phyloP scores from a whole-genome alignment of 257 asterid species.

The Nicotiana paniculata region DNA sequence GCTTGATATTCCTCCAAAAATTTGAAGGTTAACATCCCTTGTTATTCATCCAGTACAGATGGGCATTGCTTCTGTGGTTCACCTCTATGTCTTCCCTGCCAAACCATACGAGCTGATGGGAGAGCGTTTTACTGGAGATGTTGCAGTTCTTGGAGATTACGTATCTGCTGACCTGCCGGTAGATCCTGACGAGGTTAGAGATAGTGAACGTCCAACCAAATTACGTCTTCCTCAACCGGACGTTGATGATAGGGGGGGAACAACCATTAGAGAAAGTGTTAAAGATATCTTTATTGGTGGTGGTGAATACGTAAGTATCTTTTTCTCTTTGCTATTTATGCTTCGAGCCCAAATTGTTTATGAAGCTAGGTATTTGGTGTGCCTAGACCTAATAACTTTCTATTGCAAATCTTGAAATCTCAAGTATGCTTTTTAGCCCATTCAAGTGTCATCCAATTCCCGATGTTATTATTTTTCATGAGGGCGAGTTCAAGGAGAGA shows the following conservation, averaged over 20 bases:
- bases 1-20: background rate
- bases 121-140: conserved; percentile 67
- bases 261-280: conserved; percentile 85
- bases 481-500: background rate
- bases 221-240: conserved; percentile 85
- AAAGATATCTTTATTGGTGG: conserved; percentile 81
- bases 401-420: background rate
- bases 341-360: background rate
- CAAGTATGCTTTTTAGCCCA: background rate
- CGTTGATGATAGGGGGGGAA: conserved; percentile 48
- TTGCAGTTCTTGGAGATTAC: conserved; percentile 94
- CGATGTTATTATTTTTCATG: background rate
- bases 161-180: conserved; percentile 84
- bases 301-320: conserved; percentile 80
- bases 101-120: conserved; percentile 93
- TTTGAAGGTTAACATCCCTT: conserved; percentile 37
- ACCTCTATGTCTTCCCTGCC: conserved; percentile 95
- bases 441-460: background rate
- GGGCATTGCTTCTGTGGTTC: conserved; percentile 90
- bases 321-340: background rate
- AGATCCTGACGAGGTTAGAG: conserved; percentile 96
- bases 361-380: background rate
- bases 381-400: background rate
- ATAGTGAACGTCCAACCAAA: conserved; percentile 91
- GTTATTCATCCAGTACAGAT: conserved; percentile 91